Evolutionary conservation across 768 basidiomycete species (phyloP).

Genomic region (Phallus indusiatus): DNA sequence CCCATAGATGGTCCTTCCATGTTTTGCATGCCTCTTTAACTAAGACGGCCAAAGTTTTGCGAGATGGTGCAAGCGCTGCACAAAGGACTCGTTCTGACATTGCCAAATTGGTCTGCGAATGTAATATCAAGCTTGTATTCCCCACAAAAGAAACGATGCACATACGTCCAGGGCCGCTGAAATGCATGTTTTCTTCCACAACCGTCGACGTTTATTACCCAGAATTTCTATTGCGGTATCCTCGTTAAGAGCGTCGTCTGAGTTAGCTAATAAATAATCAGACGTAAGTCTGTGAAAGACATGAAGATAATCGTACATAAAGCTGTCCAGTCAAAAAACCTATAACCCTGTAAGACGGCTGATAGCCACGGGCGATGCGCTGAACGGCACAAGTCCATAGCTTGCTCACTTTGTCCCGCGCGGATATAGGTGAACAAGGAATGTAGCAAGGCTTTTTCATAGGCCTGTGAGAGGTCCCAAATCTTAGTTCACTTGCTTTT

Average conservation of each 20-base stretch:
- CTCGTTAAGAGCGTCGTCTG: slow-evolving; percentile 31
- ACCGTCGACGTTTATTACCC: slow-evolving; percentile 66
- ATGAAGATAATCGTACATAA: slow-evolving; percentile 40
- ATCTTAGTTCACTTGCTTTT: neutral
- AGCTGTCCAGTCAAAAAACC: slow-evolving; percentile 66
- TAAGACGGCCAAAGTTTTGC: slow-evolving; percentile 53
- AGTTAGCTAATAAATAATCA: slow-evolving; percentile 34
- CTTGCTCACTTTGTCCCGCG: slow-evolving; percentile 77
- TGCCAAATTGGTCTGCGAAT: slow-evolving; percentile 41
- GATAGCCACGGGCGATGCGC: slow-evolving; percentile 90
- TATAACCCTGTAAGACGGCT: slow-evolving; percentile 76
- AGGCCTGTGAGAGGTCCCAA: slow-evolving; percentile 38
- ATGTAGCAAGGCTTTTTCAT: slow-evolving; percentile 69
- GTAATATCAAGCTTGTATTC: neutral
- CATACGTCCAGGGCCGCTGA: slow-evolving; percentile 70
- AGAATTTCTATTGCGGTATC: slow-evolving; percentile 34
- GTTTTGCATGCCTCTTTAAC: slow-evolving; percentile 64
- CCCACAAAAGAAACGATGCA: slow-evolving; percentile 9
- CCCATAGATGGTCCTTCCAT: slow-evolving; percentile 98
- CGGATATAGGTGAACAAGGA: slow-evolving; percentile 76
- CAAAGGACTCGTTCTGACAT: slow-evolving; percentile 78
- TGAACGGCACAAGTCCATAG: slow-evolving; percentile 69
- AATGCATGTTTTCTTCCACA: slow-evolving; percentile 87
- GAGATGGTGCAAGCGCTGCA: slow-evolving; percentile 72
- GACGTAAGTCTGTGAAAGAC: neutral